Conservation (phyloP, 75 land plant species). For the Picea sitchensis region DNA sequence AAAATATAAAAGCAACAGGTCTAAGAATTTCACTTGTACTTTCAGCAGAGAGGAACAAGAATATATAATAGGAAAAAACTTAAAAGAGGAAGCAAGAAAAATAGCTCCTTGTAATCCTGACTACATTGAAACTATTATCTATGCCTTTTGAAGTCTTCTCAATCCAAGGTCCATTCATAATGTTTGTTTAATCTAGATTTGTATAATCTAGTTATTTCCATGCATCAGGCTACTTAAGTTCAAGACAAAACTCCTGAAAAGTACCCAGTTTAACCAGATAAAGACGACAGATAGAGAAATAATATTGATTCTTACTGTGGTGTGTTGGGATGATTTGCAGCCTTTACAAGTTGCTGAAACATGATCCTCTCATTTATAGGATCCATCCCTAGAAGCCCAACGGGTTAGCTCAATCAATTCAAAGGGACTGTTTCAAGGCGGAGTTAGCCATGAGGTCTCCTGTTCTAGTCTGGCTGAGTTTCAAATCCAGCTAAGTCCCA, state of each 20-base stretch:
- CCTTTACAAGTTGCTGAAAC: slow-evolving; percentile 97
- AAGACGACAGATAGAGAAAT: neutral
- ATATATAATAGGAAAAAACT: neutral
- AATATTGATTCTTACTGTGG: slow-evolving; percentile 72
- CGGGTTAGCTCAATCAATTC: too few species aligned
- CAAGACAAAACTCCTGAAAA: neutral
- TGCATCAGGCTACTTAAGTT: neutral
- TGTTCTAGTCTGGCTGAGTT: too few species aligned
- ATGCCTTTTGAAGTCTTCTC: slow-evolving; percentile 73
- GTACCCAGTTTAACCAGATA: neutral
- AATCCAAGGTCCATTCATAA: slow-evolving; percentile 98
- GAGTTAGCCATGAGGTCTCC: too few species aligned
- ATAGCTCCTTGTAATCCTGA: neutral
- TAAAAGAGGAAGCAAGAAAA: neutral
- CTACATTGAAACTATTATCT: neutral
- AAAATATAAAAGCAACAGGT: neutral
- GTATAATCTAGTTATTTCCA: slow-evolving; percentile 20
- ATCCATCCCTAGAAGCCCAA: slow-evolving; percentile 76
- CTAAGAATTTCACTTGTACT: neutral
- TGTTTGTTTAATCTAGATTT: slow-evolving; percentile 75
- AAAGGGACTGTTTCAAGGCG: too few species aligned
- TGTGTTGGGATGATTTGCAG: slow-evolving; percentile 92
- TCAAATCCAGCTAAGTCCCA: too few species aligned
- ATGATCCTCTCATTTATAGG: slow-evolving; percentile 95
- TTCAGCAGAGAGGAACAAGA: neutral